phyloP scores from a whole-genome alignment of 2,329 filamentous ascomycete genomes.

The Aquanectria penicillioides region DNA sequence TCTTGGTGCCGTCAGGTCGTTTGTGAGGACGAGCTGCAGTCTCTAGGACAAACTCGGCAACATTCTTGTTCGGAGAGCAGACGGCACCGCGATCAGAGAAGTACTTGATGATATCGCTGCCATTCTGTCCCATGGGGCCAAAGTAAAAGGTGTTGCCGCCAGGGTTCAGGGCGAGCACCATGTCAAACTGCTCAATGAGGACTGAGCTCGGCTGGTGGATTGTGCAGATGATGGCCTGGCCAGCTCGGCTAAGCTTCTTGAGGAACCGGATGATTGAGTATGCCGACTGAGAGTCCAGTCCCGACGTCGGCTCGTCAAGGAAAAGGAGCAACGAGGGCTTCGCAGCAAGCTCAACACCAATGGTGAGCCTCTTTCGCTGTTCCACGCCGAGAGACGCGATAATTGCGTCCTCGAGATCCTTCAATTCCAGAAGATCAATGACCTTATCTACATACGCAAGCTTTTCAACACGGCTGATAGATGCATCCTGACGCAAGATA shows the following conservation, averaged over 20 bases:
- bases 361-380: constrained; percentile 66
- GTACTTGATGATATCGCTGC: constrained; percentile 59
- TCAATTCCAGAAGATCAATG: constrained; percentile 75
- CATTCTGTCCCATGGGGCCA: constrained; percentile 63
- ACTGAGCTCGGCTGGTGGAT: constrained; percentile 69
- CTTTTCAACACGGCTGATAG: constrained; percentile 69
- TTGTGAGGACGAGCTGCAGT: no score
- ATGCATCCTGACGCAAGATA: constrained; percentile 67
- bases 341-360: constrained; percentile 64
- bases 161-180: constrained; percentile 62
- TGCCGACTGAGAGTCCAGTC: constrained; percentile 66
- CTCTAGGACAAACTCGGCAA: constrained; percentile 66
- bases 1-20: no score
- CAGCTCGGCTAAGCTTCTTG: constrained; percentile 67
- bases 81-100: constrained; percentile 60
- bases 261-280: constrained; percentile 72
- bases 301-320: constrained; percentile 70
- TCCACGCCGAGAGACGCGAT: constrained; percentile 69
- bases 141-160: constrained; percentile 65
- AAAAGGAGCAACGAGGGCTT: constrained; percentile 71
- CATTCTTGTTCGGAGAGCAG: constrained; percentile 60
- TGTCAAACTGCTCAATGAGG: constrained; percentile 67
- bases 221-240: constrained; percentile 68
- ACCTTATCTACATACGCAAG: constrained; percentile 75
- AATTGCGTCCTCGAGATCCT: constrained; percentile 71